A percentile compares a stretch with the other conserved stretches of the same genome.
Evolutionary conservation across 768 basidiomycete genomes (phyloP).

Genomic region (Artomyces pyxidatus): DNA sequence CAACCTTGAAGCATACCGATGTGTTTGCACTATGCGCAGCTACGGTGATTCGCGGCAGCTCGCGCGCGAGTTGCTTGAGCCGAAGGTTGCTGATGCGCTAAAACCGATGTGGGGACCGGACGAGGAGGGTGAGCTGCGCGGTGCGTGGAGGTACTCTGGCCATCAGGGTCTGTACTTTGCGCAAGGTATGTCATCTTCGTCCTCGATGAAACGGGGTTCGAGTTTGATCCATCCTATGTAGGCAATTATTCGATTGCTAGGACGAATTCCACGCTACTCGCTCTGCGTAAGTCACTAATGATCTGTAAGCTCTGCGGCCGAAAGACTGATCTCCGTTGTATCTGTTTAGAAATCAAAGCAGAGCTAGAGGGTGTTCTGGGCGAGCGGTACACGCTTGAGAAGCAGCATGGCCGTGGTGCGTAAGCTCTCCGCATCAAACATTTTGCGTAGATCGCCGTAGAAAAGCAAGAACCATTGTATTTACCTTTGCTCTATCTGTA

Average conservation of each 20-base stretch:
- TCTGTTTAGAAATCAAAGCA: neutral
- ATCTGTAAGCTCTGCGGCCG: neutral
- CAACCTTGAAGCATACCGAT: neutral
- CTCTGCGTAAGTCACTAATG: neutral
- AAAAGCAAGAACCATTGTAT: no score
- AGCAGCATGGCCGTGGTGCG: neutral
- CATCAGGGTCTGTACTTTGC: slow-evolving; percentile 4
- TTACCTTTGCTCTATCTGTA: no score
- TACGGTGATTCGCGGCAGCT: neutral
- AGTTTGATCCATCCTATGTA: neutral
- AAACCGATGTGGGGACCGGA: slow-evolving; percentile 5
- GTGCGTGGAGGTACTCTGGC: slow-evolving; percentile 1
- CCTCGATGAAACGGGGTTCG: no score
- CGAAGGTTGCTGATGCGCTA: neutral
- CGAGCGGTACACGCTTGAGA: neutral
- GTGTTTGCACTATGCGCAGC: neutral
- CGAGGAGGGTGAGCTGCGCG: slow-evolving; percentile 4
- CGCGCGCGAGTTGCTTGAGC: neutral
- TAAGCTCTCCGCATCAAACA: no score
- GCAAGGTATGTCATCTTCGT: neutral
- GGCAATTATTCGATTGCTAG: neutral
- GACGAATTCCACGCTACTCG: neutral
- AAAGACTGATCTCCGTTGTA: neutral
- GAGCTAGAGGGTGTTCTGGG: neutral
- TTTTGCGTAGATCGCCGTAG: no score